Evolutionary conservation across 2,329 filamentous ascomycete species (phyloP).

Genomic region (Phialemoniopsis sp.): DNA sequence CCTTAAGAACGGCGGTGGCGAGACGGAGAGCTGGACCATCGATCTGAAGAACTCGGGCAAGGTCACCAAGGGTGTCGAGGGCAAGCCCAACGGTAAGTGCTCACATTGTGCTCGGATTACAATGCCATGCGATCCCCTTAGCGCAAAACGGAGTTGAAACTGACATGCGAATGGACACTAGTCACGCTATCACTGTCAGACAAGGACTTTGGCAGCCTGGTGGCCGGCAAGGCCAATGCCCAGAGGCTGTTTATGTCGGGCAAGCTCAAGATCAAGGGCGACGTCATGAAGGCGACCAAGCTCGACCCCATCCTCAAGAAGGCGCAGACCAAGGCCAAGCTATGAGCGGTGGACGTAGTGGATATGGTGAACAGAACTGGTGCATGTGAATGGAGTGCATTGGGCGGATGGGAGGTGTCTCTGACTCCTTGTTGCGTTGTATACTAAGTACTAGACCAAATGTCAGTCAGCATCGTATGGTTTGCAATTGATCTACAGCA

Average conservation of each 20-base stretch:
- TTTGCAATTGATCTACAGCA: too few relatives aligned
- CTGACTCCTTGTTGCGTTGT: too few relatives aligned
- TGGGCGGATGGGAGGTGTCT: too few relatives aligned
- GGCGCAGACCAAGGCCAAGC: slow-evolving; percentile 78
- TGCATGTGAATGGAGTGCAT: too few relatives aligned
- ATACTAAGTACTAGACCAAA: too few relatives aligned
- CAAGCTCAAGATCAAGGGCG: slow-evolving; percentile 96
- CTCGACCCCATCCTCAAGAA: slow-evolving; percentile 90
- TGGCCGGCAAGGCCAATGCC: slow-evolving; percentile 84
- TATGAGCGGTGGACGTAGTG: slow-evolving; percentile 41
- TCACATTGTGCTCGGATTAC: background rate
- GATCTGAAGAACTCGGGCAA: slow-evolving; percentile 88
- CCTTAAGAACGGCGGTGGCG: slow-evolving; percentile 80
- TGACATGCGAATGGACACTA: slow-evolving; percentile 27
- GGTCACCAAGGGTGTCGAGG: slow-evolving; percentile 72
- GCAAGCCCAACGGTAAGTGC: slow-evolving; percentile 75
- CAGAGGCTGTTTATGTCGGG: slow-evolving; percentile 97
- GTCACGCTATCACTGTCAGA: slow-evolving; percentile 86
- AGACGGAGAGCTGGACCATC: slow-evolving; percentile 86
- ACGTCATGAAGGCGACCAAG: slow-evolving; percentile 98
- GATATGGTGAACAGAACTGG: too few relatives aligned
- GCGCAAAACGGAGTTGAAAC: too few relatives aligned
- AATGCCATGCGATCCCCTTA: too few relatives aligned
- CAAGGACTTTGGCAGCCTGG: slow-evolving; percentile 78
- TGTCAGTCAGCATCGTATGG: too few relatives aligned